These are phyloP conservation scores for Ciborinia camelliae DNA, from an alignment of 2,329 filamentous ascomycete genomes.

Conservation along the genomic window DNA sequence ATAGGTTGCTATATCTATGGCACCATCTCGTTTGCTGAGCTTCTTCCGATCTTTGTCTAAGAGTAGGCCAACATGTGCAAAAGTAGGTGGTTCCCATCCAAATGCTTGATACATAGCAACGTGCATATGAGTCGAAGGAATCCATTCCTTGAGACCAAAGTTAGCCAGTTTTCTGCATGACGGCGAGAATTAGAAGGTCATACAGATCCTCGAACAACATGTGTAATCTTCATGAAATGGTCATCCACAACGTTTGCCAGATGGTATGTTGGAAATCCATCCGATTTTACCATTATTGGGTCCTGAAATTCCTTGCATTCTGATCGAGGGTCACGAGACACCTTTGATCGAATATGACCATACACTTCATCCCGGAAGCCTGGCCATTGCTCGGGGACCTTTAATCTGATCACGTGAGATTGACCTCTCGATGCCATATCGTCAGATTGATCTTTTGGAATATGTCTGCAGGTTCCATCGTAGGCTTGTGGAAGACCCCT, in stretches of 20 bases:
- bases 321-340: background rate
- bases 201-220: constrained; percentile 85
- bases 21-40: constrained; percentile 78
- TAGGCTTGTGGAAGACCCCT: constrained; percentile 59
- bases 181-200: constrained; percentile 35
- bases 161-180: constrained; percentile 10
- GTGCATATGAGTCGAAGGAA: constrained; percentile 84
- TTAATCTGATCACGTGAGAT: constrained; percentile 73
- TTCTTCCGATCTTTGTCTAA: constrained; percentile 68
- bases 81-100: constrained; percentile 68
- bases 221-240: constrained; percentile 90
- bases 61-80: constrained; percentile 76
- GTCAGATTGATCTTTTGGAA: constrained; percentile 65
- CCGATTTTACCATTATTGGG: constrained; percentile 85
- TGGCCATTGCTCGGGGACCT: constrained; percentile 58
- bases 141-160: constrained; percentile 68
- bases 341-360: constrained; percentile 53
- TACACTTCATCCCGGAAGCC: constrained; percentile 77
- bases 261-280: constrained; percentile 93
- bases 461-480: constrained; percentile 68
- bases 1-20: constrained; percentile 58
- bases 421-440: constrained; percentile 67
- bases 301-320: constrained; percentile 58
- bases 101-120: constrained; percentile 73
- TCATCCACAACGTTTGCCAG: constrained; percentile 97